Conservation (phyloP, 192 early-diverging fungal species). For the Phycomyces nitens region DNA sequence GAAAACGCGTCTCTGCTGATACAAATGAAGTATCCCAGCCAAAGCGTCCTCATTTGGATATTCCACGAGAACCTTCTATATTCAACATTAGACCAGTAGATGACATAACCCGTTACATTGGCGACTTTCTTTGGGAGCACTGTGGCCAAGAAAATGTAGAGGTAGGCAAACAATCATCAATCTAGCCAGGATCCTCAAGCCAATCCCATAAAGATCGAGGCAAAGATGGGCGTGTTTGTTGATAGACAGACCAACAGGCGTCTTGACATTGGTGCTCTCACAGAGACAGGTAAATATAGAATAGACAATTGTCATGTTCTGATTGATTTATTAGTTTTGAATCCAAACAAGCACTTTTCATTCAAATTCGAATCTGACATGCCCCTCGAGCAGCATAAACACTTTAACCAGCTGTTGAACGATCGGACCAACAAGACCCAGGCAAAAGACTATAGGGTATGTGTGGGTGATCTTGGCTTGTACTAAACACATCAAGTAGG, state of each 20-base stretch:
- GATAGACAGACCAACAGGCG: slow-evolving; percentile 61
- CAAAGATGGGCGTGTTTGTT: slow-evolving; percentile 81
- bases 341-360: too few species aligned
- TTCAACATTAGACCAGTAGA: slow-evolving; percentile 59
- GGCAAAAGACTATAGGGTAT: slow-evolving; percentile 39
- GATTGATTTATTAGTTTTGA: neutral
- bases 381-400: slow-evolving; percentile 79
- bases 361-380: slow-evolving; percentile 81
- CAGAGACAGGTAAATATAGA: slow-evolving; percentile 53
- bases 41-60: neutral
- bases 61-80: slow-evolving; percentile 51
- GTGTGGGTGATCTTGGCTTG: too few species aligned
- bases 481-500: too few species aligned
- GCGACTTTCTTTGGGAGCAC: slow-evolving; percentile 61
- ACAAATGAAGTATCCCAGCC: neutral
- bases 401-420: slow-evolving; percentile 83
- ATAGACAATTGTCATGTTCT: neutral
- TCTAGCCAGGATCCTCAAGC: neutral
- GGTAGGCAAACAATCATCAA: slow-evolving; percentile 27
- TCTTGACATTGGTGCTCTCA: slow-evolving; percentile 57
- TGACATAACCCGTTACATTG: slow-evolving; percentile 59
- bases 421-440: slow-evolving; percentile 57
- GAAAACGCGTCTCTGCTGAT: neutral
- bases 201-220: slow-evolving; percentile 71
- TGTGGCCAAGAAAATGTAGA: slow-evolving; percentile 51